phyloP scores from a whole-genome alignment of 164 flowering plant species.

The Vitis amurensis region DNA sequence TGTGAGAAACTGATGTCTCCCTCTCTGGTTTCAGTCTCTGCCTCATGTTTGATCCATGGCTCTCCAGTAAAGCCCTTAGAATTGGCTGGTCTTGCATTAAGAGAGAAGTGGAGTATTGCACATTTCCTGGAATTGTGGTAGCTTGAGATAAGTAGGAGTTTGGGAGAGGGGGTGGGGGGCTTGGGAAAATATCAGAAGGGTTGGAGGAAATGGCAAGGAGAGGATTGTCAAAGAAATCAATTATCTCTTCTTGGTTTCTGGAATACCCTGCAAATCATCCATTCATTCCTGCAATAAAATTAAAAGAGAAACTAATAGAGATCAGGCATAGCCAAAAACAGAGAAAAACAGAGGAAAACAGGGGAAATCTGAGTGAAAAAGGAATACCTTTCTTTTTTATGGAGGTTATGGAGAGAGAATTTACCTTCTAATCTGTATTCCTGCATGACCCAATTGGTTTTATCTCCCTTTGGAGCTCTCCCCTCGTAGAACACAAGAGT shows the following conservation, averaged over 20 bases:
- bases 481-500: constrained; percentile 8
- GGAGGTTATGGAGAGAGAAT: constrained; percentile 58
- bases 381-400: constrained; percentile 60
- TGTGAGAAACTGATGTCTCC: too few species aligned
- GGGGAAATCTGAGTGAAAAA: constrained; percentile 13
- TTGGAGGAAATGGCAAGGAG: constrained; percentile 16
- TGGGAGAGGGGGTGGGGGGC: constrained; percentile 14
- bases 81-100: too few species aligned
- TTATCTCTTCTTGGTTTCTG: constrained; percentile 25
- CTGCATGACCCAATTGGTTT: constrained; percentile 19
- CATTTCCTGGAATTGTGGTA: too few species aligned
- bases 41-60: too few species aligned
- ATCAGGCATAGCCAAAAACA: neutral
- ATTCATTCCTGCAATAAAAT: constrained; percentile 68
- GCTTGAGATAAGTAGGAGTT: constrained; percentile 35
- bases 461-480: constrained; percentile 16
- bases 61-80: too few species aligned
- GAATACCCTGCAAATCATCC: constrained; percentile 91
- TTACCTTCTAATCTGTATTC: constrained; percentile 67
- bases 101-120: too few species aligned
- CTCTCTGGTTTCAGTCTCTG: too few species aligned
- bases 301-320: constrained; percentile 1
- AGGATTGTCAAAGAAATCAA: constrained; percentile 31
- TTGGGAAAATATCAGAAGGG: constrained; percentile 21
- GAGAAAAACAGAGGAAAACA: constrained; percentile 3